Base-by-base conservation (phyloP, 495 filamentous ascomycete genomes). In the Tetracladium marchalianum region DNA sequence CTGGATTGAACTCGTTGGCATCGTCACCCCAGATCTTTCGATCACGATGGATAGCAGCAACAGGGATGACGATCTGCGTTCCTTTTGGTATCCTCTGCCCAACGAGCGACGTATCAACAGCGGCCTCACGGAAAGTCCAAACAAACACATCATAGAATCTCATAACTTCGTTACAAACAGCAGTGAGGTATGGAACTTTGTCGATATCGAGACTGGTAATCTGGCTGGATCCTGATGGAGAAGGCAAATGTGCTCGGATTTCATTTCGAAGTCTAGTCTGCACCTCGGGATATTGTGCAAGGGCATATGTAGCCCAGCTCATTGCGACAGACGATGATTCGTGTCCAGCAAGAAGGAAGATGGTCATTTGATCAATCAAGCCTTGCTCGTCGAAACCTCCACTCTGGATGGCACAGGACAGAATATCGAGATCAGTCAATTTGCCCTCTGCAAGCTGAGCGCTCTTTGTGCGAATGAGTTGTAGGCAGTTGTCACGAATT, bases 311-410 rank as follows among this genome's bases (percentile, higher is more conserved):
- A 5, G 66, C 71, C 75, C 73, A 80, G 1, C 67, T 75, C 65
- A 80, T 69, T 27, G 72, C 56, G 0, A 71, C 65, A 16, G 75
- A 70, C 0, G 76, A 76, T 2, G 74, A 76, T 69, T 94, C 90
- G 59, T 95, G 90, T n/a, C 90, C 90, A 0, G 90, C 90, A 1
- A 81, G 84, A 4, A 95, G 78, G 68, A 95, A 95, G 2, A 89
- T 96, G 85, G 95, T 89, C 57, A 93, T 75, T 59, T 96, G 89
- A 59, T 95, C 86, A 24, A 86, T 71, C n/a, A 95, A 76, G 44
- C 85, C 81, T 15, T 87, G 82, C 43, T 92, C 84, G 12, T 69
- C 71, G 60, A 93, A 94, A 19, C 75, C 76, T 36, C 81, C 84
- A 11, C 79, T 85, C 45, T 83, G 72, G 18, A 95, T 62, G 13